A percentile compares a stretch with the other conserved stretches of the same genome.
Conservation (phyloP, 345 rosid genomes). For the Eucalyptus regnans region DNA sequence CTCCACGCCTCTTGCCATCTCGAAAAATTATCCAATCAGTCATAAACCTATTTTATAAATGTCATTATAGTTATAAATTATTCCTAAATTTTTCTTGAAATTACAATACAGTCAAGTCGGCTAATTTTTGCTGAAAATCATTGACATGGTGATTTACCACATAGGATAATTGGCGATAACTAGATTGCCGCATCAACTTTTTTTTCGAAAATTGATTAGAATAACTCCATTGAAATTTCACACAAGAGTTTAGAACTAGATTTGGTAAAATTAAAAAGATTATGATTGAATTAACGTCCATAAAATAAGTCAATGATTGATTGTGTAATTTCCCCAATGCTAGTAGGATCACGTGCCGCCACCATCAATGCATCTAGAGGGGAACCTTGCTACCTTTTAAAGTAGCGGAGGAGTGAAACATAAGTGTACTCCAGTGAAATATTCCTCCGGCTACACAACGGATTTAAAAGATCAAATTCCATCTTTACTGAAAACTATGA, state of each 20-base stretch:
- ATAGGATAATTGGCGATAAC: background rate
- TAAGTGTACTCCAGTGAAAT: background rate
- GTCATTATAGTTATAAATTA: background rate
- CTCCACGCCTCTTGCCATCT: background rate
- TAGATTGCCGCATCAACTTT: background rate
- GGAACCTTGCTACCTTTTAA: background rate
- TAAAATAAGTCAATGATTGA: background rate
- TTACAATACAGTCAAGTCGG: fast-evolving
- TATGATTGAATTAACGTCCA: background rate
- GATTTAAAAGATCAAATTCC: background rate
- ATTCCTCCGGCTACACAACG: background rate
- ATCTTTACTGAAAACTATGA: background rate
- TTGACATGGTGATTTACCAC: fast-evolving
- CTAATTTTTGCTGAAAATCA: fast-evolving
- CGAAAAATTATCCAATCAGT: background rate
- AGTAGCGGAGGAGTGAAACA: background rate
- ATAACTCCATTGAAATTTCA: background rate
- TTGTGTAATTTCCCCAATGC: background rate
- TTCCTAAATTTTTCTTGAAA: background rate
- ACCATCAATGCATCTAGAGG: background rate
- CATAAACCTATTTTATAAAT: background rate
- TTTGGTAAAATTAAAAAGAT: background rate
- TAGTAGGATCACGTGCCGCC: background rate
- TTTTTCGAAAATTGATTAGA: background rate
- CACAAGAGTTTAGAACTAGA: background rate